A percentile compares a stretch with the other conserved stretches of the same genome.
Conservation (phyloP, 768 basidiomycete species). For the Russula foetens region DNA sequence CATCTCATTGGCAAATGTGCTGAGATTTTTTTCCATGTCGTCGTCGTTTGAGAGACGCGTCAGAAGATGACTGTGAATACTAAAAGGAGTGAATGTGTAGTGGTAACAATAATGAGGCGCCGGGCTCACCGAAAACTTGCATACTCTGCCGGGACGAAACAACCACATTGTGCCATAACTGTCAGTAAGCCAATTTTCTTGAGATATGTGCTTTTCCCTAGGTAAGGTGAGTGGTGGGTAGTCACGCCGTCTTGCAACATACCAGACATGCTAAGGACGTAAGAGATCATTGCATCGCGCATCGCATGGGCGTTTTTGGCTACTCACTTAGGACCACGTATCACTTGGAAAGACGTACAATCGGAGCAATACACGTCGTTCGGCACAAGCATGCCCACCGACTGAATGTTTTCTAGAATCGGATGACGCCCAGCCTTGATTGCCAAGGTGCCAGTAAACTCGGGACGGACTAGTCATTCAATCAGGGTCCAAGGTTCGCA, state of each 20-base stretch:
- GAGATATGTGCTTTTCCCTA: slow-evolving; percentile 90
- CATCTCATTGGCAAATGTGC: slow-evolving; percentile 97
- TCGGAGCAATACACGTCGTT: slow-evolving; percentile 90
- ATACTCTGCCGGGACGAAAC: slow-evolving; percentile 90
- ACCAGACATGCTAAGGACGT: slow-evolving; percentile 51
- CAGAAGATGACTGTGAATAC: slow-evolving; percentile 76
- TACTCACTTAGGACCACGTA: slow-evolving; percentile 83
- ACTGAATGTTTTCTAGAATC: slow-evolving; percentile 66
- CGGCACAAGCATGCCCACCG: slow-evolving; percentile 62
- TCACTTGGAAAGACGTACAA: slow-evolving; percentile 79
- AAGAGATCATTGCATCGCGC: slow-evolving; percentile 1
- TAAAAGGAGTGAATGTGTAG: slow-evolving; percentile 24
- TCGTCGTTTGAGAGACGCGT: slow-evolving; percentile 92
- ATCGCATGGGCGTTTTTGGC: not conserved
- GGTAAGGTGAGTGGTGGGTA: not conserved
- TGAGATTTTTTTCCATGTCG: slow-evolving; percentile 79
- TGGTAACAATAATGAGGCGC: not conserved
- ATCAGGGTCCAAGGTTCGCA: not conserved
- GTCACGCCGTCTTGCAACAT: slow-evolving; percentile 1
- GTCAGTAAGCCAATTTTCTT: slow-evolving; percentile 78
- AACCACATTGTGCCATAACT: slow-evolving; percentile 84
- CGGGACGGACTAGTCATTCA: slow-evolving; percentile 62
- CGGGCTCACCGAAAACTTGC: slow-evolving; percentile 66
- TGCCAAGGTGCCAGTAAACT: slow-evolving; percentile 83
- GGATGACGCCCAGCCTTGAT: slow-evolving; percentile 89